phyloP scores from a whole-genome alignment of 2,329 filamentous ascomycete genomes.

The Fusarium brachygibbosum region DNA sequence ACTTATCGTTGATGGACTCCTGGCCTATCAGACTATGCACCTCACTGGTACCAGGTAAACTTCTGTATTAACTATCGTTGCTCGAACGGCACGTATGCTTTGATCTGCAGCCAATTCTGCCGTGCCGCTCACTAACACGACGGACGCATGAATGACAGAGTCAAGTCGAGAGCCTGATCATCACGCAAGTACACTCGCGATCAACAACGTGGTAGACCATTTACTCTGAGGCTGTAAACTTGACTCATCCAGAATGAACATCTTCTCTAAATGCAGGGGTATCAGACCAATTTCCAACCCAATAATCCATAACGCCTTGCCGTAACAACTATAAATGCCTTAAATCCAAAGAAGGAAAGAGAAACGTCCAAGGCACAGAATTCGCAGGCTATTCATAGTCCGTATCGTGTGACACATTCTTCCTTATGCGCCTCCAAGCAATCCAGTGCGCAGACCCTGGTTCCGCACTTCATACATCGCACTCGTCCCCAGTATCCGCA shows the following conservation, averaged over 20 bases:
- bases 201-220: background rate
- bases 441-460: conserved; percentile 80
- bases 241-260: conserved; percentile 12
- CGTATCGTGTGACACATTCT: conserved; percentile 77
- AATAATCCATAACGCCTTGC: conserved; percentile 42
- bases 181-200: background rate
- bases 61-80: background rate
- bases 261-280: conserved; percentile 38
- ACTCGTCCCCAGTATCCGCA: conserved; percentile 87
- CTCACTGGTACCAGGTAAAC: background rate
- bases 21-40: background rate
- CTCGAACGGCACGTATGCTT: background rate
- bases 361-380: background rate
- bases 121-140: background rate
- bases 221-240: conserved; percentile 4
- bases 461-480: conserved; percentile 82
- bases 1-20: background rate
- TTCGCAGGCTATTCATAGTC: conserved; percentile 52
- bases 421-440: conserved; percentile 80
- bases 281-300: conserved; percentile 44
- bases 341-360: background rate
- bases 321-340: conserved; percentile 8
- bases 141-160: background rate
- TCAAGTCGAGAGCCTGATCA: conserved; percentile 1
- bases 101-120: background rate